Percentiles rank a stretch among this genome's conserved stretches.
Evolutionary conservation across 2,329 filamentous ascomycete species (phyloP).

Genomic region (Sclerotinia minor): DNA sequence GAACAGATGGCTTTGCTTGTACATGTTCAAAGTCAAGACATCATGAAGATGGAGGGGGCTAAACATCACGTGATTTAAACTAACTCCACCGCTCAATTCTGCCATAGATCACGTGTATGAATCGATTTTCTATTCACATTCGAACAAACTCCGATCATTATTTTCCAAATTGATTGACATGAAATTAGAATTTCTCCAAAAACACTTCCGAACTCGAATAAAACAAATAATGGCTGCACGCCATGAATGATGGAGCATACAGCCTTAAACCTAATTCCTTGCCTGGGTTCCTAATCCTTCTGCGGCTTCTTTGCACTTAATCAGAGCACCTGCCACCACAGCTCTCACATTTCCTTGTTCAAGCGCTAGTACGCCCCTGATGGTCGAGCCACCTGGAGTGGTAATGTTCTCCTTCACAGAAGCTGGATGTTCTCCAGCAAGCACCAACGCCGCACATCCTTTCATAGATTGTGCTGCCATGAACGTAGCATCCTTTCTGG

Average conservation of each 20-base stretch:
- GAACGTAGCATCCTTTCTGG: constrained; percentile 57
- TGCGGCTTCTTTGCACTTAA: constrained; percentile 21
- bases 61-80: background rate
- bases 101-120: background rate
- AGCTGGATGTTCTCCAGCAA: constrained; percentile 53
- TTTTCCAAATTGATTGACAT: background rate
- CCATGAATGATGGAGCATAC: background rate
- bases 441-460: constrained; percentile 48
- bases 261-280: background rate
- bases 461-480: constrained; percentile 49
- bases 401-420: constrained; percentile 50
- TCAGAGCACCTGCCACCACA: constrained; percentile 15
- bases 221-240: background rate
- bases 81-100: constrained; percentile 6
- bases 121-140: background rate
- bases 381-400: constrained; percentile 21
- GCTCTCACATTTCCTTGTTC: constrained; percentile 18
- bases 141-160: background rate
- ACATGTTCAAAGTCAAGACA: background rate
- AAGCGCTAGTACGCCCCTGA: constrained; percentile 16
- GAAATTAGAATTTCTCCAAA: background rate
- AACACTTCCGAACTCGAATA: background rate
- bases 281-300: constrained; percentile 12
- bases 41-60: background rate
- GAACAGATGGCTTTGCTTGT: background rate